Conservation (phyloP, 495 filamentous ascomycete species). For the Xylaria flabelliformis region DNA sequence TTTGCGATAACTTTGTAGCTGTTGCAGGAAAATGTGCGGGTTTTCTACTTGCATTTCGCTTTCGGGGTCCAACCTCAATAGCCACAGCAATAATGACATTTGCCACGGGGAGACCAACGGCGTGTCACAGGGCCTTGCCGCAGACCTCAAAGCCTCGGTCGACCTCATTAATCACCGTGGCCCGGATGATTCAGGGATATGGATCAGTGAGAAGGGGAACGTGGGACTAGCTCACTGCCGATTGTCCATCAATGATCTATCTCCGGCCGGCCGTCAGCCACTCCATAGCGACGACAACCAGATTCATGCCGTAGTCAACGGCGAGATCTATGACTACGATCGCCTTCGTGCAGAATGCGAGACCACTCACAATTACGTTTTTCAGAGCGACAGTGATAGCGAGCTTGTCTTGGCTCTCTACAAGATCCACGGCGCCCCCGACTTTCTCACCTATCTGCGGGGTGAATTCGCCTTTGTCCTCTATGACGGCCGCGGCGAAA, state of each 20-base stretch:
- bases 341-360: constrained; percentile 44
- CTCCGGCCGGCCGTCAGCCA: constrained; percentile 53
- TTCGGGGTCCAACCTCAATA: not conserved
- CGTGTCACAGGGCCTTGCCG: not conserved
- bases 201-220: constrained; percentile 48
- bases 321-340: constrained; percentile 61
- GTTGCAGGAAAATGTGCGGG: not conserved
- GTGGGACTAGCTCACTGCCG: constrained; percentile 47
- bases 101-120: not conserved
- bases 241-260: constrained; percentile 60
- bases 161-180: constrained; percentile 55
- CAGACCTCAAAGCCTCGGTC: constrained; percentile 37
- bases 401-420: constrained; percentile 61
- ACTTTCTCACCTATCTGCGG: constrained; percentile 52
- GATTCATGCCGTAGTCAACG: constrained; percentile 62
- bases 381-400: constrained; percentile 51
- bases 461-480: constrained; percentile 60
- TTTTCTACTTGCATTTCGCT: constrained; percentile 10
- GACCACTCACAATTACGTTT: constrained; percentile 43
- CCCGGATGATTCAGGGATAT: constrained; percentile 53
- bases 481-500: constrained; percentile 48
- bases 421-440: constrained; percentile 49
- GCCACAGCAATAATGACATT: not conserved
- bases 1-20: not conserved
- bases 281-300: constrained; percentile 46